phyloP scores from a whole-genome alignment of 225 moss, liverwort and hornwort genomes.

The Pseudisothecium myosuroides region DNA sequence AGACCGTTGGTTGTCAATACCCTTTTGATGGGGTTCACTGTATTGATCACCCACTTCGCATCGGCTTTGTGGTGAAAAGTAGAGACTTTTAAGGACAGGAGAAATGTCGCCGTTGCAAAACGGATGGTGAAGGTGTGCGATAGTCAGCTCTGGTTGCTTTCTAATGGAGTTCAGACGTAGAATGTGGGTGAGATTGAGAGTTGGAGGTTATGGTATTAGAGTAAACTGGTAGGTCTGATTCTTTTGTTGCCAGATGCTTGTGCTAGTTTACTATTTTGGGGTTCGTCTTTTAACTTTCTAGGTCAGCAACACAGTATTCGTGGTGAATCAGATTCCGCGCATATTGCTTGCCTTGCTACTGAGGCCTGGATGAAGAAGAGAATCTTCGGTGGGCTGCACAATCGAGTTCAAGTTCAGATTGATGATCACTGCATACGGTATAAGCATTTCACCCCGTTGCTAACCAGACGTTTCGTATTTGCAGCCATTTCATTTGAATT shows the following conservation, averaged over 20 bases:
- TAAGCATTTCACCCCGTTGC: too few relatives aligned
- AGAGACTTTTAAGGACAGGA: background rate
- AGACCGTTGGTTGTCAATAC: background rate
- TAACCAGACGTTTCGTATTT: too few relatives aligned
- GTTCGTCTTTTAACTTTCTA: background rate
- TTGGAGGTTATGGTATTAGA: background rate
- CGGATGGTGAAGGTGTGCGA: background rate
- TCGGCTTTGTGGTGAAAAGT: background rate
- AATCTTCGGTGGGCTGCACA: too few relatives aligned
- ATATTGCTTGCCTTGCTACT: too few relatives aligned
- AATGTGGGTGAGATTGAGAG: background rate
- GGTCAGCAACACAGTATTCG: too few relatives aligned
- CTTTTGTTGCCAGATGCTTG: background rate
- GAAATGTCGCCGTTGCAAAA: background rate
- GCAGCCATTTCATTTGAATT: too few relatives aligned
- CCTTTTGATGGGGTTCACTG: background rate
- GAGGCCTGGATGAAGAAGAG: too few relatives aligned
- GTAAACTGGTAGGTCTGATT: background rate
- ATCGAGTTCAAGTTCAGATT: too few relatives aligned
- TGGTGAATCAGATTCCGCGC: too few relatives aligned
- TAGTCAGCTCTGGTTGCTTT: background rate
- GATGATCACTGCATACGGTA: too few relatives aligned
- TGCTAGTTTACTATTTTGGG: background rate
- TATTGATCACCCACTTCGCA: background rate
- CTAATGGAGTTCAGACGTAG: background rate